Percentiles rank a stretch among this genome's conserved stretches.
phyloP scores from a whole-genome alignment of 208 protist genomes.

The Trypanosoma conorhini region DNA sequence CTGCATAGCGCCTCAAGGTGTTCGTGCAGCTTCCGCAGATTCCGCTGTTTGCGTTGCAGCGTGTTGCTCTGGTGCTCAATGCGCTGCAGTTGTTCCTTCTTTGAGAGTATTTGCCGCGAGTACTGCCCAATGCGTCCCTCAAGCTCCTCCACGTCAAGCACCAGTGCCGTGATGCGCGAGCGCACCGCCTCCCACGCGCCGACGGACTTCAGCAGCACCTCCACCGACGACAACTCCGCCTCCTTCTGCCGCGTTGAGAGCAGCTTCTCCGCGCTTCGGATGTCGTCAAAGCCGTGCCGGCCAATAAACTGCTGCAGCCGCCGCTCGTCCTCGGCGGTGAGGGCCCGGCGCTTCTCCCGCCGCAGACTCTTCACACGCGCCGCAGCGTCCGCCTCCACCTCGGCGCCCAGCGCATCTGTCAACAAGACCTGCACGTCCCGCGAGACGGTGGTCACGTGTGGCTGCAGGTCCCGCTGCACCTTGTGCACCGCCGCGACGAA shows the following conservation, averaged over 20 bases:
- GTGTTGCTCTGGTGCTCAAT: slow-evolving; percentile 89
- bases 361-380: slow-evolving; percentile 69
- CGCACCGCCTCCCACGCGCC: slow-evolving; percentile 53
- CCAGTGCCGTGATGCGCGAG: slow-evolving; percentile 53
- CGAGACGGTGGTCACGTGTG: not conserved
- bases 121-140: slow-evolving; percentile 77
- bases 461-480: slow-evolving; percentile 39
- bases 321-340: slow-evolving; percentile 76
- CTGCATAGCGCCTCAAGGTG: slow-evolving; percentile 63
- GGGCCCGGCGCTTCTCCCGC: slow-evolving; percentile 61
- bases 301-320: slow-evolving; percentile 61
- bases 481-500: slow-evolving; percentile 70
- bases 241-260: slow-evolving; percentile 71
- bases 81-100: slow-evolving; percentile 73
- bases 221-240: slow-evolving; percentile 70
- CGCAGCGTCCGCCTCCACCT: slow-evolving; percentile 69
- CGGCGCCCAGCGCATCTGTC: slow-evolving; percentile 54
- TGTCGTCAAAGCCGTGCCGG: slow-evolving; percentile 69
- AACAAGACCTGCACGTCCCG: slow-evolving; percentile 46
- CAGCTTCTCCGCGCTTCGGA: slow-evolving; percentile 61
- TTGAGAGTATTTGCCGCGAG: slow-evolving; percentile 72
- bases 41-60: slow-evolving; percentile 76
- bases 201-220: slow-evolving; percentile 57
- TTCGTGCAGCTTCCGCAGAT: slow-evolving; percentile 65
- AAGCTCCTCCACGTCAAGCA: slow-evolving; percentile 73